These are phyloP conservation scores for Solanum dulcamara DNA, from an alignment of 257 asterid genomes.

Conservation along the genomic window DNA sequence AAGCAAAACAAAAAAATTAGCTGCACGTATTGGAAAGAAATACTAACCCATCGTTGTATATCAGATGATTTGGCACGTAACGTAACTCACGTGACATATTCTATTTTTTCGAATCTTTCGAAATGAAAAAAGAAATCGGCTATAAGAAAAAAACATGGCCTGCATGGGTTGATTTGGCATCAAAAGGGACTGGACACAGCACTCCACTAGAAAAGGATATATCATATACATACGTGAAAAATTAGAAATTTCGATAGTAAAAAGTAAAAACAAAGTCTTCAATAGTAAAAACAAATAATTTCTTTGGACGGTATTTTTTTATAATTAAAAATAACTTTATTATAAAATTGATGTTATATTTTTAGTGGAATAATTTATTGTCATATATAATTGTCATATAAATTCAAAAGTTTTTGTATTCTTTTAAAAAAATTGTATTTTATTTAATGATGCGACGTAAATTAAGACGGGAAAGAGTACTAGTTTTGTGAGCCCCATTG, in stretches of 20 bases:
- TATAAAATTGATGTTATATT: neutral
- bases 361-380: neutral
- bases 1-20: neutral
- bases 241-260: neutral
- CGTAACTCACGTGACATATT: neutral
- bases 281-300: neutral
- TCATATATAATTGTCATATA: too few relatives aligned
- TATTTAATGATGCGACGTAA: neutral
- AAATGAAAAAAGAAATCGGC: neutral
- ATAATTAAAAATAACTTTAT: neutral
- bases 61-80: neutral
- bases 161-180: neutral
- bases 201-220: neutral
- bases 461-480: accelerated
- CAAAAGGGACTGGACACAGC: neutral
- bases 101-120: neutral
- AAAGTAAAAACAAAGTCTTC: neutral
- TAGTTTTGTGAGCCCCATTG: neutral
- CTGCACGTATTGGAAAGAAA: neutral
- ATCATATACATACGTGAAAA: neutral
- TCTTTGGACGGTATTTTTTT: too few relatives aligned
- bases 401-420: too few relatives aligned
- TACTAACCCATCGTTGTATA: neutral
- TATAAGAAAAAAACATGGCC: neutral
- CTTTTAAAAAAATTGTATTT: too few relatives aligned